A percentile compares a stretch with the other conserved stretches of the same genome.
phyloP scores from a whole-genome alignment of 148 eudicot species.

The Dysphania ambrosioides region DNA sequence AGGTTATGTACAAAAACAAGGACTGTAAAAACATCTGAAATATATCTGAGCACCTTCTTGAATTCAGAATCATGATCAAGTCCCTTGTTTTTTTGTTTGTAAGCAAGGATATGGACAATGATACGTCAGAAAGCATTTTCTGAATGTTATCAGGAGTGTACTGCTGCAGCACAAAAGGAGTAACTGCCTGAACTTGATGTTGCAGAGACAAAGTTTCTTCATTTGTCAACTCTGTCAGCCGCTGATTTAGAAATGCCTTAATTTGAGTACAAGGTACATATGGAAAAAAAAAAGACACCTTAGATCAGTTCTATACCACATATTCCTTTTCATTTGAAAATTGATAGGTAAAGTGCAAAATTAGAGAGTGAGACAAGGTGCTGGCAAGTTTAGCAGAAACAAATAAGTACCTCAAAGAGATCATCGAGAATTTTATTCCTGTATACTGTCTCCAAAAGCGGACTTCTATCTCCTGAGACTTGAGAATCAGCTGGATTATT shows the following conservation, averaged over 20 bases:
- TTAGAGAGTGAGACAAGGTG: background rate
- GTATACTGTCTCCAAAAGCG: constrained; percentile 81
- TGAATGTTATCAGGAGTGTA: constrained; percentile 69
- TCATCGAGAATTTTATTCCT: constrained; percentile 89
- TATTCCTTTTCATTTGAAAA: background rate
- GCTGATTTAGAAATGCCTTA: constrained; percentile 82
- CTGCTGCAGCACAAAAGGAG: constrained; percentile 89
- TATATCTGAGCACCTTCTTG: constrained; percentile 57
- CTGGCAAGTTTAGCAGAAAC: background rate
- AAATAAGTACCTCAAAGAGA: constrained; percentile 70
- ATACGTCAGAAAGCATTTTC: constrained; percentile 72
- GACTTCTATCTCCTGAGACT: constrained; percentile 52
- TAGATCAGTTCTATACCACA: background rate
- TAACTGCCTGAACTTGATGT: constrained; percentile 93
- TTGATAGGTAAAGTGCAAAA: background rate
- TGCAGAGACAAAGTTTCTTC: constrained; percentile 80
- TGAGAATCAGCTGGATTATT: constrained; percentile 35
- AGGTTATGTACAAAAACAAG: constrained; percentile 2
- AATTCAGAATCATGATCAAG: constrained; percentile 89
- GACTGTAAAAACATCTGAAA: background rate
- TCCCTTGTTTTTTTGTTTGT: constrained; percentile 85
- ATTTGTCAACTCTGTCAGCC: constrained; percentile 68
- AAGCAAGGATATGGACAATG: constrained; percentile 58
- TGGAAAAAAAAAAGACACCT: background rate
- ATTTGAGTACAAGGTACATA: constrained; percentile 38